phyloP scores from a whole-genome alignment of 148 eudicot genomes.

The Rhododendron henanense region DNA sequence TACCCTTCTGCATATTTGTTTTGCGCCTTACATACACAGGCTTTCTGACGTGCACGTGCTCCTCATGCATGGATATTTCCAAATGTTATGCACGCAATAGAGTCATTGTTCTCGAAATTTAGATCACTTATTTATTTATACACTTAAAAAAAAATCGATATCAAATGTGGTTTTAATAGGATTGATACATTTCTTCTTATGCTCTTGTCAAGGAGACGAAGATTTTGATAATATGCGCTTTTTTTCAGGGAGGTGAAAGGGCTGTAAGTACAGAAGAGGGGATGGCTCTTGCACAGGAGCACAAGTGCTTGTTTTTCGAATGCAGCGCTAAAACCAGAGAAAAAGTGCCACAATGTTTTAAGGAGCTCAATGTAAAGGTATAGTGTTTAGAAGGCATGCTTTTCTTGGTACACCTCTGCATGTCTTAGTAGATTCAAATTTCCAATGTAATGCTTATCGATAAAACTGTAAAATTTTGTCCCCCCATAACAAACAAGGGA shows the following conservation, averaged over 20 bases:
- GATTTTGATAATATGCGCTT: background rate
- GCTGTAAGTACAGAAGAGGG: conserved; percentile 59
- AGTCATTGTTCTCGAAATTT: background rate
- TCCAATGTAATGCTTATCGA: background rate
- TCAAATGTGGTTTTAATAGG: background rate
- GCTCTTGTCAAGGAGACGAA: background rate
- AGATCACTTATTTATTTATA: background rate
- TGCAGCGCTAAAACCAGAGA: conserved; percentile 59
- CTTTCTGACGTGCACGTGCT: background rate
- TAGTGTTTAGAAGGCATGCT: background rate
- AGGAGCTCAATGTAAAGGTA: conserved; percentile 54
- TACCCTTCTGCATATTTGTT: background rate
- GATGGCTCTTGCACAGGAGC: conserved; percentile 46
- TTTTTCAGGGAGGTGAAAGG: conserved; percentile 48
- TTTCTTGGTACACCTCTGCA: background rate
- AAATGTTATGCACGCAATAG: background rate
- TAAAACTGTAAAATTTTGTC: background rate
- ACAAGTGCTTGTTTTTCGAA: conserved; percentile 47
- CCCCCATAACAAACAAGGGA: background rate
- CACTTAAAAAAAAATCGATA: background rate
- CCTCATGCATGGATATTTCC: background rate
- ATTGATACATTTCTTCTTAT: background rate
- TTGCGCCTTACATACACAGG: background rate
- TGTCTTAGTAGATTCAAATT: background rate
- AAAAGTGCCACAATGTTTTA: conserved; percentile 55